These are phyloP conservation scores for Fusarium sterilihyphosum DNA, from an alignment of 2,329 filamentous ascomycete genomes.

Conservation along the genomic window DNA sequence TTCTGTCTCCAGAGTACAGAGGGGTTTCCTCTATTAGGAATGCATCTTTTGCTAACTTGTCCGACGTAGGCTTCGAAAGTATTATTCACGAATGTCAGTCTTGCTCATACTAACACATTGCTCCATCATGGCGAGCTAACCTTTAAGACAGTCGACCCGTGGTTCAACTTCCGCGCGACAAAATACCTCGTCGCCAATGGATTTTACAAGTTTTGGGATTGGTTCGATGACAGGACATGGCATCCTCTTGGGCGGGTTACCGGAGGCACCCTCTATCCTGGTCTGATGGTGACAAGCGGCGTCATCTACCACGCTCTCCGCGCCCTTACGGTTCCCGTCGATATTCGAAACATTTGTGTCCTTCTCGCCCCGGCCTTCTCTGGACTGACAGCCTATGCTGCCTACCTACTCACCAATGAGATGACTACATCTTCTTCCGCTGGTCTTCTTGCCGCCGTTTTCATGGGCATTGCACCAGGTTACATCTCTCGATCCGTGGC, in stretches of 20 bases:
- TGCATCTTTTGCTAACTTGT: constrained; percentile 45
- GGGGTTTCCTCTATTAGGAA: neutral
- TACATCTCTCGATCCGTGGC: constrained; percentile 98
- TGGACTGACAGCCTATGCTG: constrained; percentile 89
- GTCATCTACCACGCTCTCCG: constrained; percentile 94
- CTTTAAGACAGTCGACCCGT: constrained; percentile 82
- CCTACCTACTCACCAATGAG: constrained; percentile 95
- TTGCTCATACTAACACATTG: constrained; percentile 17
- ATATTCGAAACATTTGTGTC: constrained; percentile 99
- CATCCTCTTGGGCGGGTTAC: constrained; percentile 98
- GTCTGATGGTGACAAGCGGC: constrained; percentile 98
- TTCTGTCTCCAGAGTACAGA: neutral
- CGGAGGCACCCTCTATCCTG: constrained; percentile 97
- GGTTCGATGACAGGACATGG: constrained; percentile 99
- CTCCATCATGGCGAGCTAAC: constrained; percentile 39
- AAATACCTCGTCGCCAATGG: constrained; percentile 97
- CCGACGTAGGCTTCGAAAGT: constrained; percentile 83
- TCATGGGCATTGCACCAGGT: constrained; percentile 97
- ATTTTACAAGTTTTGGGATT: constrained; percentile 99
- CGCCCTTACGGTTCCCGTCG: constrained; percentile 88
- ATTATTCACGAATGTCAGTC: constrained; percentile 99
- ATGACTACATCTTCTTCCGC: constrained; percentile 97
- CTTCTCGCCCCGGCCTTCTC: constrained; percentile 95
- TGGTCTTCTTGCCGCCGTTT: constrained; percentile 89
- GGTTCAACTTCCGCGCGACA: constrained; percentile 99